Conservation (phyloP, 768 basidiomycete genomes). For the Agrocybe chaxingu region DNA sequence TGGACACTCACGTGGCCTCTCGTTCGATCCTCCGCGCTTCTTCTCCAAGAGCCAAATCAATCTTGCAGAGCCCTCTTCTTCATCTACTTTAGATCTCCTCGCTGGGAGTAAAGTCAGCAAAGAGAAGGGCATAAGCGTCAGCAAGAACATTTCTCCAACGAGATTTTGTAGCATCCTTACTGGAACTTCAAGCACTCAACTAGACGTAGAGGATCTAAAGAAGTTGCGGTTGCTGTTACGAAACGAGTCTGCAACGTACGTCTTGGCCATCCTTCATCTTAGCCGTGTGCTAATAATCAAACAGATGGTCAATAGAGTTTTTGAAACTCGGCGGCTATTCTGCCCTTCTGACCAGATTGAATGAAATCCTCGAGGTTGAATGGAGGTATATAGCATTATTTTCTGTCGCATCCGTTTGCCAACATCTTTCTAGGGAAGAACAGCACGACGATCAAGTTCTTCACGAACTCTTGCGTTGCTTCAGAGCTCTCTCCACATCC, state of each 20-base stretch:
- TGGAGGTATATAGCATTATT: conserved; percentile 74
- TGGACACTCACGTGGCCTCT: conserved; percentile 55
- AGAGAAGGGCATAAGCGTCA: conserved; percentile 24
- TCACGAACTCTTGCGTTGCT: conserved; percentile 87
- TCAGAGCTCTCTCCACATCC: conserved; percentile 91
- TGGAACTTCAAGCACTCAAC: conserved; percentile 62
- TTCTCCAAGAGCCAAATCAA: conserved; percentile 54
- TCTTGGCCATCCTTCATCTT: neutral
- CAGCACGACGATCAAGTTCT: conserved; percentile 96
- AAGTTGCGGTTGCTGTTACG: conserved; percentile 83
- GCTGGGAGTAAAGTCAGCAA: conserved; percentile 42
- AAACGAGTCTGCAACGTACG: conserved; percentile 86
- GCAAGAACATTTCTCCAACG: conserved; percentile 57
- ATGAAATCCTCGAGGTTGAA: conserved; percentile 91
- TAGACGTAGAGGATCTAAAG: conserved; percentile 86
- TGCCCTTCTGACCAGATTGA: conserved; percentile 76
- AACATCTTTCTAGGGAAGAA: conserved; percentile 66
- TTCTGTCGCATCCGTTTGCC: neutral
- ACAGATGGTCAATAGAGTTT: conserved; percentile 89
- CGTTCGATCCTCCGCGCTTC: conserved; percentile 51
- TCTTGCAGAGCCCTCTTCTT: conserved; percentile 29
- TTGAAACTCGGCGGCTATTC: conserved; percentile 82
- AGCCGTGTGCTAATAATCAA: neutral
- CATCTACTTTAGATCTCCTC: conserved; percentile 41
- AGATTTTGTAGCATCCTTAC: conserved; percentile 67